Evolutionary conservation across 129 eudicot genomes (phyloP), one percentile per base, ranked within the genome.

Genomic region (Saussurea involucrata): DNA sequence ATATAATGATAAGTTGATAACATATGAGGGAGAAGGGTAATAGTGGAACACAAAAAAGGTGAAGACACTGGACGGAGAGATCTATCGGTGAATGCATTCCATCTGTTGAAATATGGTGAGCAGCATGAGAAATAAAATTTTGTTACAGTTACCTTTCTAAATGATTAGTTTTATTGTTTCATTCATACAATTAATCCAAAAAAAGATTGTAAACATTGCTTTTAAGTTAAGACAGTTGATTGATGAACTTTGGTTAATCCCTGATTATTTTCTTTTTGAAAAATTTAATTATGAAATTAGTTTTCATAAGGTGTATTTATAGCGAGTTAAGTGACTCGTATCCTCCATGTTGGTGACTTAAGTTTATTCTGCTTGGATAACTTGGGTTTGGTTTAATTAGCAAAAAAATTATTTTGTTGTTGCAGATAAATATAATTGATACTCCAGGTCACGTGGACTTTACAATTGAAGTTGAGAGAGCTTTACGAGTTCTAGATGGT

Each of bases 401-500:
- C 69, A 12, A 65, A 55, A 67, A 63, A 13, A 11, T 57, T 79
- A 9, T 79, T 65, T 17, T 65, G 37, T 82, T 70, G 58, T 79
- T 81, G 80, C 84, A 95, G 98, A 88, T 95, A 66, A 95, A 95
- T 71, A 95, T 95, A 42, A 95, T 95, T 73, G 99, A 95, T 55
- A 95, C 99, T 40, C 99, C 99, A 25, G 97, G 99, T 46, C 99
- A 95, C 82, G 99, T 95, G 66, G 99, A 95, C 87, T 95, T 95
- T 79, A 95, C 99, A 55, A 95, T 95, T 80, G 99, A 95, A 85
- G 99, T 95, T 40, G 99, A 95, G 83, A 89, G 99, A 76, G 99
- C 99, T 17, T 82, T 95, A 83, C 97, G 99, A 71, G 99, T 95
- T 28, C 97, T 95, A 80, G 99, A 95, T 92, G 99, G 99, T 63